phyloP scores from a whole-genome alignment of 202 grass and related monocot species.

The Elaeis oleifera region DNA sequence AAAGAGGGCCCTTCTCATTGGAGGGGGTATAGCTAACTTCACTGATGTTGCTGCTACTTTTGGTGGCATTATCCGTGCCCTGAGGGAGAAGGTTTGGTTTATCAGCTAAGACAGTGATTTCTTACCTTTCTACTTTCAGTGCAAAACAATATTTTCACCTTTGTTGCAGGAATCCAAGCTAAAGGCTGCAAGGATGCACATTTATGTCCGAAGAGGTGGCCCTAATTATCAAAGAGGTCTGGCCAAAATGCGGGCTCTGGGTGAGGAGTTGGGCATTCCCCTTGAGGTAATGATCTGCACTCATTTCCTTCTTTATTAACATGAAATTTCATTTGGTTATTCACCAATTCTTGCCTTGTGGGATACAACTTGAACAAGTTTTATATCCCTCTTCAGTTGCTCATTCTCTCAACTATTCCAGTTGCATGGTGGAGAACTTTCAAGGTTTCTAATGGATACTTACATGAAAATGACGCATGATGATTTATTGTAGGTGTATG shows the following conservation, averaged over 20 bases:
- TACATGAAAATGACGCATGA: background rate
- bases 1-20: conserved; percentile 86
- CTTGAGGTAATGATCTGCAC: conserved; percentile 52
- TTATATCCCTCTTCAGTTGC: too few species aligned
- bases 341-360: too few species aligned
- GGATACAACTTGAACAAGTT: too few species aligned
- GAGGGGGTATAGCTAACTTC: conserved; percentile 96
- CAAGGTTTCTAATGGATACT: too few species aligned
- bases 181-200: conserved; percentile 80
- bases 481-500: conserved; percentile 63
- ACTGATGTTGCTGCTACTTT: conserved; percentile 92
- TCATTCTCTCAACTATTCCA: too few species aligned
- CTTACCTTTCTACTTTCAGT: conserved; percentile 4
- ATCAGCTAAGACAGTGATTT: conserved; percentile 3
- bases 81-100: conserved; percentile 77
- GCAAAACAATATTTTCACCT: background rate
- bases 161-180: conserved; percentile 72
- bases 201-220: conserved; percentile 88
- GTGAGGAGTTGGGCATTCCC: conserved; percentile 61
- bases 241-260: conserved; percentile 86
- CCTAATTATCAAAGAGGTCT: conserved; percentile 92
- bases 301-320: too few species aligned
- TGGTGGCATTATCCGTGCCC: conserved; percentile 72
- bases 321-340: too few species aligned
- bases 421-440: too few species aligned